Percentiles rank a stretch among this genome's conserved stretches.
These are phyloP conservation scores for Alloteropsis semialata DNA, from an alignment of 176 grass and related monocot genomes.

Conservation along the genomic window DNA sequence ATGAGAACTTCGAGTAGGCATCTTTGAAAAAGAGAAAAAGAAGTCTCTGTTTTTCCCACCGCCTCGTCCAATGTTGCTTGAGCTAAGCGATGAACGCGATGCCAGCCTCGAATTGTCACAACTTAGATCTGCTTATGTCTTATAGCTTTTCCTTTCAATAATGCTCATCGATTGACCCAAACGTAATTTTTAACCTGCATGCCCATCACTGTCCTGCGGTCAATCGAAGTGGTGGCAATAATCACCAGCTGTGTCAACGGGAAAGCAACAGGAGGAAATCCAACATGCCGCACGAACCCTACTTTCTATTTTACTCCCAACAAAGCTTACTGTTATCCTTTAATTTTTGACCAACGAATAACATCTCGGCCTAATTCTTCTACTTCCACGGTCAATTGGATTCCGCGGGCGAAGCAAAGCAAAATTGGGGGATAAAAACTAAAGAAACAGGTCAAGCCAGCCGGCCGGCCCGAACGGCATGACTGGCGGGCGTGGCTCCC, in stretches of 20 bases:
- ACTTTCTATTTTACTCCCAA: neutral
- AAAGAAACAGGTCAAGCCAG: neutral
- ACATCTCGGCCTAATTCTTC: neutral
- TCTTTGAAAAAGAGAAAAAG: neutral
- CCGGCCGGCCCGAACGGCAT: neutral
- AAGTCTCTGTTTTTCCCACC: neutral
- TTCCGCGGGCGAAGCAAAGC: neutral
- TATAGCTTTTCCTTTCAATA: too few species aligned
- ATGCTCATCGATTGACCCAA: neutral
- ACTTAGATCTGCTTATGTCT: neutral
- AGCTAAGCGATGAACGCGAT: neutral
- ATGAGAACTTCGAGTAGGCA: neutral
- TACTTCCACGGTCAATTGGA: conserved; percentile 14
- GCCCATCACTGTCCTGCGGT: neutral
- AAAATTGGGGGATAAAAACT: neutral
- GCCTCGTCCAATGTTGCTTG: neutral
- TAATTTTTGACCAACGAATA: neutral
- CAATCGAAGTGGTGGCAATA: neutral
- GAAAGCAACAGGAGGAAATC: neutral
- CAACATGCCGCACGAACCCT: neutral
- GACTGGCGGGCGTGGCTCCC: neutral
- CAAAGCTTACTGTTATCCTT: neutral
- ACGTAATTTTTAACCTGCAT: neutral
- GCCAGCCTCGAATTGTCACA: neutral
- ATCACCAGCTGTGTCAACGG: neutral